A percentile compares a stretch with the other conserved stretches of the same genome.
Evolutionary conservation across 805 yeast species (phyloP).

Genomic region (Wickerhamomyces subpelliculosus): DNA sequence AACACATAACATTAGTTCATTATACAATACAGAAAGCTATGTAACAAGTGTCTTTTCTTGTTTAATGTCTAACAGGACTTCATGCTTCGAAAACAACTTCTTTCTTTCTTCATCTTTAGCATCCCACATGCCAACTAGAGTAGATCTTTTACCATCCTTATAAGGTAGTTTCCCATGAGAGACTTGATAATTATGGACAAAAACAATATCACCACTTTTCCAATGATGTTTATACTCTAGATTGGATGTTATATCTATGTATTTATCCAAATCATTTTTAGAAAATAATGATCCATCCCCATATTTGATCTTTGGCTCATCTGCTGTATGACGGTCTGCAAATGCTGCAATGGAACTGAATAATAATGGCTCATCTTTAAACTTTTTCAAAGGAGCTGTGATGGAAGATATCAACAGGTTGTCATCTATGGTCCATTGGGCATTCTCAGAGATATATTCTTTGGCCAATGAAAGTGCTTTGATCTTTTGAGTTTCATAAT

Average conservation of each 20-base stretch:
- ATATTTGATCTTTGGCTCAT: slow-evolving; percentile 8
- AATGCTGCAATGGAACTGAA: slow-evolving; percentile 23
- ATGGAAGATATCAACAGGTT: slow-evolving; percentile 24
- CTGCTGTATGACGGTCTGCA: slow-evolving; percentile 9
- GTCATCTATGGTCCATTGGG: slow-evolving; percentile 21
- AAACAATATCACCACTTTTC: slow-evolving; percentile 27
- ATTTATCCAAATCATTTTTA: slow-evolving; percentile 12
- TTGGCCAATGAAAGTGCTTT: slow-evolving; percentile 21
- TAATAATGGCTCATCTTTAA: slow-evolving; percentile 12
- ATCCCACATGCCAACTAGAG: slow-evolving; percentile 34
- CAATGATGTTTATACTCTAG: slow-evolving; percentile 24
- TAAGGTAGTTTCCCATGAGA: slow-evolving; percentile 29
- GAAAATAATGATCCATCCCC: slow-evolving; percentile 19
- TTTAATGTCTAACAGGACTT: too few relatives aligned
- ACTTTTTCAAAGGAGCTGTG: slow-evolving; percentile 16
- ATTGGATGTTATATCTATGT: slow-evolving; percentile 13
- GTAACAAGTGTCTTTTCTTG: too few relatives aligned
- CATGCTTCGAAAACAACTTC: too few relatives aligned
- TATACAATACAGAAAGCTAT: too few relatives aligned
- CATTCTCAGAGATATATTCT: slow-evolving; percentile 20
- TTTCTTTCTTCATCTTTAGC: slow-evolving; percentile 4
- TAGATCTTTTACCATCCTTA: slow-evolving; percentile 21
- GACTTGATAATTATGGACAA: slow-evolving; percentile 29
- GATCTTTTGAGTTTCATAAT: slow-evolving; percentile 17
- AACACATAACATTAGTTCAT: too few relatives aligned